phyloP scores from a whole-genome alignment of 2,329 filamentous ascomycete species.

The Arthrobotrys entomopaga region DNA sequence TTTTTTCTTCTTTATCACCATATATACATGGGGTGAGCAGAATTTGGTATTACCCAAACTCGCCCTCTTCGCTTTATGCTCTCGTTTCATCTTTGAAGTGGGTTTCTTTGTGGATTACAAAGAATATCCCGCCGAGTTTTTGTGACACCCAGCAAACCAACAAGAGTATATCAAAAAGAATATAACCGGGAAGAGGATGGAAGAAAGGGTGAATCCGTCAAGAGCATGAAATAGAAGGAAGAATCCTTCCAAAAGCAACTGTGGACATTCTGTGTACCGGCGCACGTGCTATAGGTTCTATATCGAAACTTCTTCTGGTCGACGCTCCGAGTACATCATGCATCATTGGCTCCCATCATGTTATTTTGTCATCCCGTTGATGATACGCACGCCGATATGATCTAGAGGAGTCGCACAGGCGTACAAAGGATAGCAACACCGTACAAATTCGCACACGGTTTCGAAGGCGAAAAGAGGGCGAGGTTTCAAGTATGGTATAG shows the following conservation, averaged over 20 bases:
- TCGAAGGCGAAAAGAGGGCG: no score
- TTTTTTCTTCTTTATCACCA: conserved; percentile 11
- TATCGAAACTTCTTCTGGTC: conserved; percentile 45
- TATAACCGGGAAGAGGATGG: no score
- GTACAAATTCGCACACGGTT: no score
- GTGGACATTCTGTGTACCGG: conserved; percentile 2
- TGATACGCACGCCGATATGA: conserved; percentile 33
- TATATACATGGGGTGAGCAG: not conserved
- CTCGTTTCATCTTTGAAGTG: conserved; percentile 1
- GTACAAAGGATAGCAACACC: conserved; percentile 3
- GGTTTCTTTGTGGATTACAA: no score
- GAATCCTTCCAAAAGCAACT: no score
- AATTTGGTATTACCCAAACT: conserved; percentile 1
- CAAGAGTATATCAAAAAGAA: no score
- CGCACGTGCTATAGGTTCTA: conserved; percentile 36
- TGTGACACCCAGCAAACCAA: no score
- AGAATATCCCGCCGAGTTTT: no score
- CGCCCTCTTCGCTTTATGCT: not conserved
- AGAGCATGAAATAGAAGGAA: no score
- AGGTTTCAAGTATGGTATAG: no score
- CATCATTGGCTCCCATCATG: conserved; percentile 27
- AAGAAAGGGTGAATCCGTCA: no score
- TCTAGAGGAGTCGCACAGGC: conserved; percentile 32
- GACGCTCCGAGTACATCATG: not conserved
- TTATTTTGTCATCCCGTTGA: conserved; percentile 16